Evolutionary conservation across 2,329 filamentous ascomycete species (phyloP), one percentile per base, ranked within the genome.

Genomic region (Phymatotrichopsis omnivora): DNA sequence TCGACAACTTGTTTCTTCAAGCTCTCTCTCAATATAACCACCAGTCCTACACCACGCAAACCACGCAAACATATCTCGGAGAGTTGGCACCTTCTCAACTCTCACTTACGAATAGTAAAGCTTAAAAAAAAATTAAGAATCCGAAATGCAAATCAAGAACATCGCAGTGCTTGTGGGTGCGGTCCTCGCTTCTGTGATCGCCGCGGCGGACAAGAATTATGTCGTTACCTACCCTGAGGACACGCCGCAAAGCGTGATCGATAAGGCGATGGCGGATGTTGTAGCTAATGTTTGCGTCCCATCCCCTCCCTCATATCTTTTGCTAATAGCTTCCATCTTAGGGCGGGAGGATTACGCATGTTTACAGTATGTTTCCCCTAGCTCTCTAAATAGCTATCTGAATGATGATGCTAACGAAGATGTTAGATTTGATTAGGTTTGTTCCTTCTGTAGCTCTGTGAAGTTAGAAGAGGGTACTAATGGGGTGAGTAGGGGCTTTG

Each of bases 401-500:
- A 12, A 39, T 25, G 17, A 39, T 10, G 23, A 25, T 23, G 12
- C 10, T 12, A n/a, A n/a, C 16, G 12, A 27, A n/a, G 17, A 17
- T 46, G 16, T 30, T 14, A n/a, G 17, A 20, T 39, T 10, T 42
- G 42, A 32, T 14, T 38, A 14, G 14, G 6, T 41, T 1, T 33
- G 12, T 14, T 33, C 12, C 16, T 42, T 20, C 10, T 24, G 23
- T n/a, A 43, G 30, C 12, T 25, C 17, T 42, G n/a, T n/a, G n/a
- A n/a, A n/a, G n/a, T n/a, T n/a, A n/a, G n/a, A n/a, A n/a, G n/a
- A n/a, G n/a, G n/a, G n/a, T n/a, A n/a, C n/a, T n/a, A n/a, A n/a
- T n/a, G n/a, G n/a, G n/a, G n/a, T n/a, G 39, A 42, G 32, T 31
- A 42, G 33, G 24, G 45, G 30, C 6, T 38, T 48, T 22, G 41